Base-by-base conservation (phyloP, 2,329 filamentous ascomycete genomes). In the Nemania serpens region DNA sequence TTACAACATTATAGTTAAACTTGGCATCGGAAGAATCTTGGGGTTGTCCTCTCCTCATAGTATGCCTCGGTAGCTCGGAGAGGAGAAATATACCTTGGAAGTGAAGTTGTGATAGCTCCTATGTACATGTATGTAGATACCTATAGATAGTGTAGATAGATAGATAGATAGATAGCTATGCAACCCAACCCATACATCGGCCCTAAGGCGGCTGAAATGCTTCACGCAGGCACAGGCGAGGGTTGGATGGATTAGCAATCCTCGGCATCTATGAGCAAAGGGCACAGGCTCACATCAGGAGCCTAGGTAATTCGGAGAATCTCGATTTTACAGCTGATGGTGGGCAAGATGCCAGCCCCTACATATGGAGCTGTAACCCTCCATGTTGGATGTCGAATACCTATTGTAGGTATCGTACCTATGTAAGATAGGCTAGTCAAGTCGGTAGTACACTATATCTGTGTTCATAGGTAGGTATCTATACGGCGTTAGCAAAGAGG, bases 311-410 rank as follows among this genome's bases (percentile, higher is more conserved):
- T 47, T 42, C 17, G 33, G 50, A 53, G 55, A 22, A 61, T 58
- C 55, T 63, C 46, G 58, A 61, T 61, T 37, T 39, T 39, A 51
- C 7, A 29, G 7, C 42, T 20, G 15, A 39, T 58, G 55, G 34
- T 34, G 42, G 34, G 54, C 15, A 47, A 41, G 11, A 49, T 55
- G 20, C 42, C 54, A 11, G 47, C 59, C 52, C 58, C 52, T 54
- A 52, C 42, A 46, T 46, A 10, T 29, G 25, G 25, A 45, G 45
- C 22, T 63, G 50, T 33, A 54, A 58, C 61, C 61, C 58, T 62
- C 54, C 51, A 29, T 29, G 25, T 29, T 29, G 7, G 25, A 58
- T 55, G 41, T 29, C 42, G 33, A 33, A 49, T 6, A 25, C 18
- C 33, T 36, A 18, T 39, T 36, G 36, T 37, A 39, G 18, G 20